Evolutionary conservation across 129 eudicot species (phyloP), one percentile per base, ranked within the genome.

Genomic region (Deinandra increscens): DNA sequence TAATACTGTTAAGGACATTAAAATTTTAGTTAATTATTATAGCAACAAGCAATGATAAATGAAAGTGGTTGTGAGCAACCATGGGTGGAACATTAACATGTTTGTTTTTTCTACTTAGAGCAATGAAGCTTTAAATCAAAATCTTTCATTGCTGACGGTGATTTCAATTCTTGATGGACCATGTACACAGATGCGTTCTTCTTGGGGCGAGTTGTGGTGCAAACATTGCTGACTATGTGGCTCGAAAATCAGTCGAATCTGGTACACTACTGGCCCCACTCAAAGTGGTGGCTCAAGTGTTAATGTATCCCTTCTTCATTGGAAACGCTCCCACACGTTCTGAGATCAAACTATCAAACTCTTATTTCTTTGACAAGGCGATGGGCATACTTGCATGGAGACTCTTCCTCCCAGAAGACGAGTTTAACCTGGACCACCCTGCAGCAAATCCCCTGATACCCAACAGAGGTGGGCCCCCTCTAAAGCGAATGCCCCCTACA

Each of bases 181-280:
- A 15, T 31, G 33, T 56, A 55, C 45, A 60, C 92, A 91, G 98
- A 79, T 91, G 96, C 42, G 98, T 91, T 55, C 94, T 88, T 58
- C 91, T 91, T 50, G 97, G 97, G 29, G 84, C 83, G 53, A 91
- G 97, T 70, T 91, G 96, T 74, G 97, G 97, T 56, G 96, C 88
- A 80, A 88, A 91, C 69, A 88, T 91, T 73, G 93, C 87, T 60
- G 97, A 91, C 61, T 88, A 84, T 38, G 96, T 91, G 68, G 84
- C 94, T 54, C 64, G 96, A 38, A 91, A 88, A 88, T 79, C 88
- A 31, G 92, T 88, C 3, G 97, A 86, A 65, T 84, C 87, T 0
- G 96, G 89, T 60, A 86, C 75, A 61, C 91, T 86, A 62, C 63
- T 91, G 70, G 91, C 84, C 74, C 97, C 97, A 55, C 76, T 91